These are phyloP conservation scores for Cladosporium phlei DNA, from an alignment of 2,329 filamentous ascomycete genomes.

Conservation along the genomic window DNA sequence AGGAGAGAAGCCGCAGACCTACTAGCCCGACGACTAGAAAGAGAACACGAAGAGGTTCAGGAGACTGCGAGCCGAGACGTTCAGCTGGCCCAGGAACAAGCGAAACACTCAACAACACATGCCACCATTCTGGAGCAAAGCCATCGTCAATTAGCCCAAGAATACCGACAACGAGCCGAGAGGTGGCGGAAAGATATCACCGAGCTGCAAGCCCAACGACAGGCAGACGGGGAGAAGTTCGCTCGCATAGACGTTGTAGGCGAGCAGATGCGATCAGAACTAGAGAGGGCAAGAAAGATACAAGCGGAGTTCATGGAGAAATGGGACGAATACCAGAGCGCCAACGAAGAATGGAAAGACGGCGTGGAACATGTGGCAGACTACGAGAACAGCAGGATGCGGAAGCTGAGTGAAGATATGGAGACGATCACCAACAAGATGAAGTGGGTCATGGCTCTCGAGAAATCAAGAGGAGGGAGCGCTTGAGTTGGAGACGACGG, in stretches of 20 bases:
- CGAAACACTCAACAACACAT: constrained; percentile 53
- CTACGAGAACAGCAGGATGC: constrained; percentile 53
- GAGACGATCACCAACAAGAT: constrained; percentile 59
- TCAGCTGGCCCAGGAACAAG: constrained; percentile 49
- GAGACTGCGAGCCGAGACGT: constrained; percentile 59
- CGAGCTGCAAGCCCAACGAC: constrained; percentile 52
- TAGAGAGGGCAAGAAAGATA: constrained; percentile 55
- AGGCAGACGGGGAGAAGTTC: constrained; percentile 59
- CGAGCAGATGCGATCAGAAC: constrained; percentile 68
- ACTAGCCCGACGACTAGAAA: constrained; percentile 57
- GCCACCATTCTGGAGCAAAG: constrained; percentile 65
- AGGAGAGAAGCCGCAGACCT: constrained; percentile 56
- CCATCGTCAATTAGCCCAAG: constrained; percentile 65
- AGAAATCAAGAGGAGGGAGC: constrained; percentile 12
- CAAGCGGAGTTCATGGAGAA: constrained; percentile 57
- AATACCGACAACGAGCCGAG: constrained; percentile 52
- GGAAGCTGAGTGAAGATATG: constrained; percentile 57
- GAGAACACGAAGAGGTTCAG: constrained; percentile 59
- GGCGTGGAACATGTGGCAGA: constrained; percentile 56
- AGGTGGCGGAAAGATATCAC: constrained; percentile 45
- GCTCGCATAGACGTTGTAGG: constrained; percentile 62
- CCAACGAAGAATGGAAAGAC: constrained; percentile 58
- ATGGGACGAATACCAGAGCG: constrained; percentile 61
- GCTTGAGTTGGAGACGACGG: constrained; percentile 7
- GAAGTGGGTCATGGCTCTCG: constrained; percentile 58